Percentiles rank a stretch among this genome's conserved stretches.
phyloP scores from a whole-genome alignment of 106 monocot species.

The Dendrobium officinale region DNA sequence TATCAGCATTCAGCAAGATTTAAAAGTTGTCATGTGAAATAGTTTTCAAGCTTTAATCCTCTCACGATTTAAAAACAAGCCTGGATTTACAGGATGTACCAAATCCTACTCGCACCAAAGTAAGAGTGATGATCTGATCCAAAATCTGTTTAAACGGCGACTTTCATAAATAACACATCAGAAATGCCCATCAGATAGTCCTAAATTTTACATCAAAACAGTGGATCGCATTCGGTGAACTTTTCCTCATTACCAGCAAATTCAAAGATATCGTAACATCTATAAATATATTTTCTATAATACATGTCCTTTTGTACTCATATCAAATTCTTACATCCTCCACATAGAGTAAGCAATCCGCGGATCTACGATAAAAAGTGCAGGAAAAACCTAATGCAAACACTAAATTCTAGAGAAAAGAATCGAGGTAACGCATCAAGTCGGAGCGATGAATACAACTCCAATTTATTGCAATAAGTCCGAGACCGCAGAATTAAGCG shows the following conservation, averaged over 20 bases:
- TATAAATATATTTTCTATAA: not conserved
- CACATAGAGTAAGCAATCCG: not conserved
- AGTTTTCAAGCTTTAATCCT: no score
- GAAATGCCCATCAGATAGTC: not conserved
- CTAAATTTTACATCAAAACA: not conserved
- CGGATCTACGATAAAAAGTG: not conserved
- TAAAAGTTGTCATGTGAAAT: no score
- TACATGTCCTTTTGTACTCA: not conserved
- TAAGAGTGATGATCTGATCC: not conserved
- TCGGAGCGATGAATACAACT: not conserved
- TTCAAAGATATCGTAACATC: not conserved
- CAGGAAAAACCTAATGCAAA: not conserved
- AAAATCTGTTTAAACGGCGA: not conserved
- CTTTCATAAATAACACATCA: not conserved
- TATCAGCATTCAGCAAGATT: no score
- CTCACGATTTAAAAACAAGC: no score
- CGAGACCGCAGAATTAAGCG: not conserved
- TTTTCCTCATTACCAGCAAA: not conserved
- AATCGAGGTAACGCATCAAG: not conserved
- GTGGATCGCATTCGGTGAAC: not conserved
- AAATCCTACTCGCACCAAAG: no score
- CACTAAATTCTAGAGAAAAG: not conserved
- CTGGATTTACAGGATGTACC: no score
- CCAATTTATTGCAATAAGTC: not conserved
- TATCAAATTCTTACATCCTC: not conserved